These are phyloP conservation scores for Phlyctochytrium arcticum DNA, from an alignment of 192 early-diverging fungal species.

Conservation along the genomic window DNA sequence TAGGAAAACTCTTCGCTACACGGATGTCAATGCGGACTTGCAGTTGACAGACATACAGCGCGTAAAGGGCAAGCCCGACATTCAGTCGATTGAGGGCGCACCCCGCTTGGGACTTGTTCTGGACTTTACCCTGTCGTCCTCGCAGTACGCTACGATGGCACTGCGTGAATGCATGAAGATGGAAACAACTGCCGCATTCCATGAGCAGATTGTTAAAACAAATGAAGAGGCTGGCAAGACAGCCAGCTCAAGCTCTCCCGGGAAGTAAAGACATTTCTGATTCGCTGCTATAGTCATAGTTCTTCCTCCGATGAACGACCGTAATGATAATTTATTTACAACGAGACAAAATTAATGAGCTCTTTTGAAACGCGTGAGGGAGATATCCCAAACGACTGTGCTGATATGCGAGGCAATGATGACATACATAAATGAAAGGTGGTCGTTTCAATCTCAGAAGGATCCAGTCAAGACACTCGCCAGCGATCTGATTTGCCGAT, in stretches of 20 bases:
- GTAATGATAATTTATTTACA: no score
- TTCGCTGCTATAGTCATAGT: no score
- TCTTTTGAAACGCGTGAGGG: no score
- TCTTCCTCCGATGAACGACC: no score
- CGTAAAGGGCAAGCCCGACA: conserved; percentile 28
- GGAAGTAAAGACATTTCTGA: no score
- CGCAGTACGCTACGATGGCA: conserved; percentile 97
- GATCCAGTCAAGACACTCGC: background rate
- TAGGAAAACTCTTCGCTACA: conserved; percentile 34
- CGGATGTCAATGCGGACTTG: conserved; percentile 27
- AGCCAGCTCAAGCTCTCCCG: no score
- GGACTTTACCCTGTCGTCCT: conserved; percentile 72
- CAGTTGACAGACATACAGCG: conserved; percentile 31
- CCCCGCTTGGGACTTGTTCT: conserved; percentile 64
- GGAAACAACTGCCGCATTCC: conserved; percentile 30
- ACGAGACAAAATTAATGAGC: no score
- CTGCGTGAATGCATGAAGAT: conserved; percentile 78
- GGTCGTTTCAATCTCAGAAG: conserved; percentile 6
- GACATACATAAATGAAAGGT: no score
- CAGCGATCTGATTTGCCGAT: background rate
- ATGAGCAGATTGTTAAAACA: conserved; percentile 1
- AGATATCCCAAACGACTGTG: no score
- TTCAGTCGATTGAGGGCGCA: conserved; percentile 22
- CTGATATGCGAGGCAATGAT: no score
- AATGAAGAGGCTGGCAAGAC: no score